Evolutionary conservation across 2,329 filamentous ascomycete species (phyloP), one percentile per base, ranked within the genome.

Genomic region (Neophaeococcomyces mojaviensis): DNA sequence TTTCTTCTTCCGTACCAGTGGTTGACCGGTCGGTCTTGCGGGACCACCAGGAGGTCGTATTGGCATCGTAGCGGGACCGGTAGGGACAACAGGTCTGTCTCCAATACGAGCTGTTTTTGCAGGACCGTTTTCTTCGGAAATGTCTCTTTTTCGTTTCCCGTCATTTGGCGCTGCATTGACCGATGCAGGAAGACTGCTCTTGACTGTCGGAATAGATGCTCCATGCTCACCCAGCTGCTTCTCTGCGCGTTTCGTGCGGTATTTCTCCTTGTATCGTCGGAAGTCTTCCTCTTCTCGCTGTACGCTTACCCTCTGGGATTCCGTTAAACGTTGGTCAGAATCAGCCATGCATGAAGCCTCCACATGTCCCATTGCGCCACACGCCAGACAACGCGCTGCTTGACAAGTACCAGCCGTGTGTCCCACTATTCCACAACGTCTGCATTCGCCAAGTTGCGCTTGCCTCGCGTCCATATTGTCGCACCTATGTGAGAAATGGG

Each of bases 151-250:
- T 24, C 55, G 46, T 47, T 57, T 57, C 6, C 26, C 28, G n/a
- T 50, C 45, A 10, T 28, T 20, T 5, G 26, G 22, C 19, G 13
- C 37, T 15, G 7, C 42, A 46, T 35, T 18, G 30, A 19, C 20
- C 24, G 20, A 35, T 24, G 36, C 30, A 18, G 53, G 40, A 9
- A 48, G 13, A 12, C 54, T 56, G 32, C 50, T 54, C 39, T 54
- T 55, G 13, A 63, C 53, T 3, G 46, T 46, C 10, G 70, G 70
- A 12, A 73, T 64, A 44, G 66, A 66, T 4, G 64, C 67, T 50
- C 68, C 65, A 54, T 72, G 69, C 5, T 63, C 64, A 30, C 66
- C 68, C 35, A 70, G 58, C 40, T 72, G 68, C 39, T 58, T 64
- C 37, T 64, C 58, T 16, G 64, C 64, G 46, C 66, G 65, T 33